Percentiles rank a stretch among this genome's conserved stretches.
These are phyloP conservation scores for Starmerella sp. DNA, from an alignment of 805 yeast genomes.

Conservation along the genomic window DNA sequence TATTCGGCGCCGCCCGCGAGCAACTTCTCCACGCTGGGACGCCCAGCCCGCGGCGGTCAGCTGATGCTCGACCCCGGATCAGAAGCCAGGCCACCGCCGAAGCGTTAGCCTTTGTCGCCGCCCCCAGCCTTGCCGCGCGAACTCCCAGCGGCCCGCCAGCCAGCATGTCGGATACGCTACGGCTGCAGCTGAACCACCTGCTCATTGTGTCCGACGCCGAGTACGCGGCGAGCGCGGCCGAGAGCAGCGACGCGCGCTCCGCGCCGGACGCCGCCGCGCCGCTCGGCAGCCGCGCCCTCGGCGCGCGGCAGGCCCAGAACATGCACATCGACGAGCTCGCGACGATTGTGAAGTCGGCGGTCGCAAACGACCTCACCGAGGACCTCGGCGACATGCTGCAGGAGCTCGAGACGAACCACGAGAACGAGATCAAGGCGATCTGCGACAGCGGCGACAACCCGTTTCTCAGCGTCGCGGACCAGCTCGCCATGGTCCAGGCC, in stretches of 20 bases:
- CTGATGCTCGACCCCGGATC: too few species aligned
- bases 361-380: slow-evolving; percentile 43
- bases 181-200: slow-evolving; percentile 20
- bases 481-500: slow-evolving; percentile 49
- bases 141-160: background rate
- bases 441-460: slow-evolving; percentile 52
- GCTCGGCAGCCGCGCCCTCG: background rate
- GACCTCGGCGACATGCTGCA: slow-evolving; percentile 47
- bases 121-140: background rate
- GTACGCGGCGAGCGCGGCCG: slow-evolving; percentile 2
- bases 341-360: slow-evolving; percentile 57
- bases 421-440: slow-evolving; percentile 48
- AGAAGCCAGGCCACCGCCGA: too few species aligned
- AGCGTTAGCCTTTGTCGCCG: background rate
- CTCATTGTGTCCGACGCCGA: slow-evolving; percentile 15
- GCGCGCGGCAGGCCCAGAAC: slow-evolving; percentile 1
- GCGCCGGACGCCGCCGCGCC: background rate
- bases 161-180: slow-evolving; percentile 18
- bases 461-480: slow-evolving; percentile 40
- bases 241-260: background rate
- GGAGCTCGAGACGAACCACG: slow-evolving; percentile 46
- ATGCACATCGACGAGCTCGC: slow-evolving; percentile 65
- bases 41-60: too few species aligned
- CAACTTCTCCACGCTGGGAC: too few species aligned
- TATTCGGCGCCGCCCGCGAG: too few species aligned